Percentiles rank a stretch among this genome's conserved stretches.
Conservation (phyloP, 2,329 filamentous ascomycete genomes). For the Claviceps purpurea region DNA sequence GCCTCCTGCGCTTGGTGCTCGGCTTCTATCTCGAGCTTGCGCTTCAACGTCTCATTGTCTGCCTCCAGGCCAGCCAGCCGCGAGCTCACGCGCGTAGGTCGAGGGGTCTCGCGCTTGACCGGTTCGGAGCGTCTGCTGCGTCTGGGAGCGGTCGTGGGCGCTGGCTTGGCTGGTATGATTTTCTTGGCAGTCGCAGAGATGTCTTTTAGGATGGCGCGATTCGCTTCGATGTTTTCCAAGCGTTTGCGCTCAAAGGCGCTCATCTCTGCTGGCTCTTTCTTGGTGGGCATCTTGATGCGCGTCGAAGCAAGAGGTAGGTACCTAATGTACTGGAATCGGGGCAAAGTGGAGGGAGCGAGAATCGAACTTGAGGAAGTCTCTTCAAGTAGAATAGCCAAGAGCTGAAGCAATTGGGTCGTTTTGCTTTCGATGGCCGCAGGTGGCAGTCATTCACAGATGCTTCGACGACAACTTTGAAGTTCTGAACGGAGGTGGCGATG, state of each 20-base stretch:
- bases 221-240: conserved; percentile 75
- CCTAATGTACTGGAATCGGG: neutral
- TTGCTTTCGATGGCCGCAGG: neutral
- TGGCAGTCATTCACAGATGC: neutral
- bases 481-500: neutral
- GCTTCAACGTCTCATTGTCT: conserved; percentile 32
- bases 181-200: conserved; percentile 59
- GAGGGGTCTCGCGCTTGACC: conserved; percentile 31
- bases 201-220: conserved; percentile 67
- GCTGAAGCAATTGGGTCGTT: neutral
- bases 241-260: conserved; percentile 81
- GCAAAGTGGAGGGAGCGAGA: neutral
- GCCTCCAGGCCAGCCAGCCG: conserved; percentile 42
- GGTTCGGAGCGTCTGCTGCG: conserved; percentile 22
- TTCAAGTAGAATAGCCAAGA: neutral
- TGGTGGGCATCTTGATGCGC: conserved; percentile 28
- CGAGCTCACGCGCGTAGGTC: conserved; percentile 44
- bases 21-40: conserved; percentile 37
- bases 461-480: neutral
- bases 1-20: conserved; percentile 27
- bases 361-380: neutral
- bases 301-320: neutral
- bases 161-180: conserved; percentile 45
- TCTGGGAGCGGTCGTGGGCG: conserved; percentile 29
- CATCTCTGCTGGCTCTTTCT: conserved; percentile 33